These are phyloP conservation scores for Pyrrhoderma lamaoense DNA, from an alignment of 1,284 basidiomycete species.

Conservation along the genomic window DNA sequence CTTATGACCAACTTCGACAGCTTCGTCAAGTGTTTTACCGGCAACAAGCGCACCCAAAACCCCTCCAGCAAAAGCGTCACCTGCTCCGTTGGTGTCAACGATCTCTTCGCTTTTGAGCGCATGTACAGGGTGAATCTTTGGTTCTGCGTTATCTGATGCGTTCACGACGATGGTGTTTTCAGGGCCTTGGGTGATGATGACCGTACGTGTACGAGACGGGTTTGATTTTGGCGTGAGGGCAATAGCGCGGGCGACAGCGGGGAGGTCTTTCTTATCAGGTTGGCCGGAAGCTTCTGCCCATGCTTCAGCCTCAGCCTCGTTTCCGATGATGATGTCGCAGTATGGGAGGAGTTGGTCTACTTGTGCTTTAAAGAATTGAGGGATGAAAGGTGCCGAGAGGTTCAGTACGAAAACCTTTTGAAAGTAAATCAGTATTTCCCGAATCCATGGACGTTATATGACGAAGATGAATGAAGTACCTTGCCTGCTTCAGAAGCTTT, in stretches of 20 bases:
- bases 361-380: conserved; percentile 87
- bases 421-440: neutral
- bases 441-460: conserved; percentile 6
- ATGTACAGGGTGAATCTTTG: conserved; percentile 56
- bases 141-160: conserved; percentile 45
- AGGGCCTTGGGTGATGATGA: conserved; percentile 90
- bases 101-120: conserved; percentile 65
- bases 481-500: conserved; percentile 76
- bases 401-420: conserved; percentile 80
- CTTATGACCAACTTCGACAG: conserved; percentile 84
- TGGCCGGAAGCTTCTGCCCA: conserved; percentile 69
- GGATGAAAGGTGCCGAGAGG: conserved; percentile 96
- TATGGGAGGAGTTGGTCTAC: conserved; percentile 76
- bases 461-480: conserved; percentile 27
- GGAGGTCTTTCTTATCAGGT: conserved; percentile 54
- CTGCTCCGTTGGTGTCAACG: conserved; percentile 98
- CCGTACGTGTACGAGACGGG: conserved; percentile 66
- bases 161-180: conserved; percentile 76
- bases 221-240: conserved; percentile 67
- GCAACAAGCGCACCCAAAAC: conserved; percentile 83
- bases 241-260: conserved; percentile 65
- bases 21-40: conserved; percentile 77
- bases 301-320: conserved; percentile 89
- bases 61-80: conserved; percentile 98
- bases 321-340: conserved; percentile 86